phyloP scores from a whole-genome alignment of 495 filamentous ascomycete genomes.

The Penicilliopsis zonata region DNA sequence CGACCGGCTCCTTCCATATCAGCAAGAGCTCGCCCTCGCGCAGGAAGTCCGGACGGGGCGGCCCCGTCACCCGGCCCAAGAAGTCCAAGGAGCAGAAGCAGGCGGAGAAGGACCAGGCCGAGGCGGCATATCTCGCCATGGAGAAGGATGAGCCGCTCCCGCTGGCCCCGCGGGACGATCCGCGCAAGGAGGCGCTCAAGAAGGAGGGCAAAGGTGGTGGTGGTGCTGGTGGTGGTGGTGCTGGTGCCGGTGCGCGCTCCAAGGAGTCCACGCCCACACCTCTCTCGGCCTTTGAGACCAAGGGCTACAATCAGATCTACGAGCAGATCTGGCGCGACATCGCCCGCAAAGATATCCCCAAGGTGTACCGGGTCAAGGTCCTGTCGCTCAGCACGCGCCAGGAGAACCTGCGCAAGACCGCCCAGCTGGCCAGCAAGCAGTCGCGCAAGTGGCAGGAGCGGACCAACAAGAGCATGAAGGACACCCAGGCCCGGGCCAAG shows the following conservation, averaged over 20 bases:
- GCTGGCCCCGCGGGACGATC: slow-evolving; percentile 55
- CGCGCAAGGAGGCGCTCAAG: slow-evolving; percentile 28
- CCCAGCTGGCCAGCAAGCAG: slow-evolving; percentile 93
- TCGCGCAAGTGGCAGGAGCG: slow-evolving; percentile 92
- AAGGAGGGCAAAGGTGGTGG: slow-evolving; percentile 55
- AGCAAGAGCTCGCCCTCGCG: slow-evolving; percentile 52
- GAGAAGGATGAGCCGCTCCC: slow-evolving; percentile 66
- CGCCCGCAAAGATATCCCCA: slow-evolving; percentile 83
- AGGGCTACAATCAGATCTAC: slow-evolving; percentile 93
- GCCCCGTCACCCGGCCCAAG: slow-evolving; percentile 50
- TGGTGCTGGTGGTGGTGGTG: too few species aligned
- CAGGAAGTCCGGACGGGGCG: slow-evolving; percentile 50
- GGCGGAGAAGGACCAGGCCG: slow-evolving; percentile 85
- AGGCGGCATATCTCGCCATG: slow-evolving; percentile 74
- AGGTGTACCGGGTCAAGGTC: slow-evolving; percentile 75
- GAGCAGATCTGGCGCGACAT: slow-evolving; percentile 98
- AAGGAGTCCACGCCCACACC: slow-evolving; percentile 51
- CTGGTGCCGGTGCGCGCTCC: too few species aligned
- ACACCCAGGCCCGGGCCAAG: slow-evolving; percentile 93
- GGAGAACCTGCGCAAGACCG: slow-evolving; percentile 93
- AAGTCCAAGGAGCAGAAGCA: slow-evolving; percentile 97
- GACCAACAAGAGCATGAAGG: slow-evolving; percentile 97
- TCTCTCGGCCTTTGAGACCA: slow-evolving; percentile 57
- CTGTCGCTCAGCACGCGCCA: slow-evolving; percentile 71
- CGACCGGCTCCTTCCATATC: slow-evolving; percentile 72